Evolutionary conservation across 2,329 filamentous ascomycete genomes (phyloP).

Genomic region (Ramichloridium luteum): DNA sequence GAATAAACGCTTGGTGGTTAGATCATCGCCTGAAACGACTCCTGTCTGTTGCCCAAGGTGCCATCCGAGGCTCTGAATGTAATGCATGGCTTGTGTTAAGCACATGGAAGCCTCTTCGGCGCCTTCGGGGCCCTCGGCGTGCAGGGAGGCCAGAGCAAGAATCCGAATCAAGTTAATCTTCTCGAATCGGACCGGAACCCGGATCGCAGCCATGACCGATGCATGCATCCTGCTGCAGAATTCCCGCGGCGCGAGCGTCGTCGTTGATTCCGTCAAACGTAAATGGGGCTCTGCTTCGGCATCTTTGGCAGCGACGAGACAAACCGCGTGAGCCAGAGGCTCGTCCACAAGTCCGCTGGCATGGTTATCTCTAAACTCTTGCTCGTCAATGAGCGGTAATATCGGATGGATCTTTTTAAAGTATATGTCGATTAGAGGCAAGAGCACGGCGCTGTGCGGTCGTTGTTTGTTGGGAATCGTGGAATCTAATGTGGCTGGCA

Average conservation of each 20-base stretch:
- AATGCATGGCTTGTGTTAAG: conserved; percentile 37
- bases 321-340: conserved; percentile 35
- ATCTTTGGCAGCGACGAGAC: conserved; percentile 38
- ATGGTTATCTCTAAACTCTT: conserved; percentile 29
- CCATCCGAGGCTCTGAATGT: conserved; percentile 37
- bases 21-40: conserved; percentile 11
- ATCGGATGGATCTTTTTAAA: conserved; percentile 35
- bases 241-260: conserved; percentile 28
- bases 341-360: conserved; percentile 26
- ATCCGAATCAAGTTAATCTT: conserved; percentile 36
- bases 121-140: conserved; percentile 36
- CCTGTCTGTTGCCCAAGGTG: conserved; percentile 28
- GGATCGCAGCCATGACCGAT: conserved; percentile 30
- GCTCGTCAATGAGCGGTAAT: conserved; percentile 35
- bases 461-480: conserved; percentile 9
- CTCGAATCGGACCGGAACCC: conserved; percentile 32
- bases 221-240: conserved; percentile 35
- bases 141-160: conserved; percentile 35
- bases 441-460: conserved; percentile 24
- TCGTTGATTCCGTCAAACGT: conserved; percentile 24
- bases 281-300: conserved; percentile 30
- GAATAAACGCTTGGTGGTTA: conserved; percentile 34
- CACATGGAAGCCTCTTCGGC: conserved; percentile 34
- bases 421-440: conserved; percentile 34
- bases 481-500: conserved; percentile 4